Conservation (phyloP, 306 rosid genomes). For the Dryas drummondii region DNA sequence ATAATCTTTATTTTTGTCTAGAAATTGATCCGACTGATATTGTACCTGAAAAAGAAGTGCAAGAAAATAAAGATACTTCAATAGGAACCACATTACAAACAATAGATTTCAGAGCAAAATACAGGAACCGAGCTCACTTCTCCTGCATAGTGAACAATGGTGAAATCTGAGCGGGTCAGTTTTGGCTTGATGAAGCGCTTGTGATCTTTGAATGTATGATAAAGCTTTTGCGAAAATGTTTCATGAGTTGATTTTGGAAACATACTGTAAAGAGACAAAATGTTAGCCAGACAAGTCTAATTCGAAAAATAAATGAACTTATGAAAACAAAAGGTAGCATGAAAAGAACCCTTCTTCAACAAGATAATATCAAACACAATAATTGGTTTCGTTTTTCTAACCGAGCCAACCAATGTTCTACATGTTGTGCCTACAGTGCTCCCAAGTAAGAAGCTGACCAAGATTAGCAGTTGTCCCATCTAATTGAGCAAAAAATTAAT, state of each 20-base stretch:
- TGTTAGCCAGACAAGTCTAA: conserved; percentile 8
- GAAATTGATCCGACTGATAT: conserved; percentile 82
- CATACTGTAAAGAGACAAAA: conserved; percentile 56
- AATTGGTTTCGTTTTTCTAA: not conserved
- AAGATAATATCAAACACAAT: not conserved
- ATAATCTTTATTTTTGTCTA: conserved; percentile 94
- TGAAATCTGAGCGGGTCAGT: conserved; percentile 79
- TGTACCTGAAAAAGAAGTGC: conserved; percentile 65
- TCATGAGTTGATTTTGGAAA: conserved; percentile 93
- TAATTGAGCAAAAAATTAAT: not conserved
- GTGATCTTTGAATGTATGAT: conserved; percentile 82
- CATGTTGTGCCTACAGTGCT: not conserved
- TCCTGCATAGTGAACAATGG: conserved; percentile 86
- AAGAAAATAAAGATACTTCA: conserved; percentile 21
- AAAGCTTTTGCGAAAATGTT: conserved; percentile 81
- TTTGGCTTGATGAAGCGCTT: conserved; percentile 93
- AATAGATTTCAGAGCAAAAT: conserved; percentile 20
- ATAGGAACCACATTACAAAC: conserved; percentile 11
- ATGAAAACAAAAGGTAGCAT: not conserved
- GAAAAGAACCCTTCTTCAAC: too few relatives aligned
- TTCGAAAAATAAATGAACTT: conserved; percentile 7
- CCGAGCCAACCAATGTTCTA: not conserved
- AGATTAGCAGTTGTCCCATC: not conserved
- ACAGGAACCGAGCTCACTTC: conserved; percentile 57
- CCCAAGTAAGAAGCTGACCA: not conserved